Base-by-base conservation (phyloP, 768 basidiomycete genomes). In the Pleurotus giganteus region DNA sequence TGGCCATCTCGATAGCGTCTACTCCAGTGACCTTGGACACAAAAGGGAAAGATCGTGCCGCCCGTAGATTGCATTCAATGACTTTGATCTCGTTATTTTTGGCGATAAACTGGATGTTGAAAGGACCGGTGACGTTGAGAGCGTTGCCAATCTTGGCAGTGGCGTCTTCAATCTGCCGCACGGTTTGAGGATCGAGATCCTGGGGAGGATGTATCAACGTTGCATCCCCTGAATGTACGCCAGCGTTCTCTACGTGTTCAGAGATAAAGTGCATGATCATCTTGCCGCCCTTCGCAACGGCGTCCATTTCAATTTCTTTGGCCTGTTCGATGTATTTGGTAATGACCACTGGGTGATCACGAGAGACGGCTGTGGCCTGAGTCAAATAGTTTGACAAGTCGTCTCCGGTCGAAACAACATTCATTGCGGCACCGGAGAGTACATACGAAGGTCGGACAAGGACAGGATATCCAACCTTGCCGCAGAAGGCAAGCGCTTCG, bases 61-160 rank as follows among this genome's bases (percentile, higher is more conserved):
- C 97, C 54, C 96, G 92, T 29, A 99, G 77, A 73, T 99, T 99
- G 74, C 96, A 98, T 71, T 99, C 96, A 69, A 99, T 99, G 63
- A 99, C 96, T 80, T 99, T 99, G 80, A 99, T 98, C 72, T 98
- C 96, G 75, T 98, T 98, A 75, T 99, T 91, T 83, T 99, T 99
- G 47, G 96, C 96, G 63, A 99, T 98, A 74, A 99, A 98, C 76
- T 99, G 96, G 67, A 99, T 99, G 68, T 99, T 99, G 84, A 89
- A 98, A 1, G 96, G 96, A 4, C 96, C 97, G 4, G 96, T 98
- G 43, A 98, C 95, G 67, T 98, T 97, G 55, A 99, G 83, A 12
- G 97, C 96, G 56, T 94, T 91, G 27, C 94, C 97, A 58, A 99
- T 98, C 79, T 98, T 99, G 37, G 86, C 88, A 1, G 96, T 98